Evolutionary conservation across 768 basidiomycete genomes (phyloP).

Genomic region (Tephrocybe sp.): DNA sequence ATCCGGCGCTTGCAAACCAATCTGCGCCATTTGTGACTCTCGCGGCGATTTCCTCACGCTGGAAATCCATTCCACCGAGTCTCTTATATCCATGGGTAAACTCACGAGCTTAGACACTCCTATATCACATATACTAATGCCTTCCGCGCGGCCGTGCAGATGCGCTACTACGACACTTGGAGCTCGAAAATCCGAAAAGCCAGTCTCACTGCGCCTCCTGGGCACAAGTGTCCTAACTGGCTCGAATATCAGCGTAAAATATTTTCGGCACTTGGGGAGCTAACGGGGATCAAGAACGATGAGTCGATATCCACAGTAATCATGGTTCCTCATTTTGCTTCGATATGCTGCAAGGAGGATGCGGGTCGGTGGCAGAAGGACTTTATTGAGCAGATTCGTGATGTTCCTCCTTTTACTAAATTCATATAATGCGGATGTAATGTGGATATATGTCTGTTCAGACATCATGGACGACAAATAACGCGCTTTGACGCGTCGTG

Average conservation of each 20-base stretch:
- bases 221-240: conserved; percentile 16
- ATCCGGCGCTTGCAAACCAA: conserved; percentile 10
- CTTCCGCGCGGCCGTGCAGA: background rate
- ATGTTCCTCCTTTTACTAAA: conserved; percentile 13
- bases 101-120: background rate
- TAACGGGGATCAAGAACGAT: conserved; percentile 13
- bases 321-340: conserved; percentile 14
- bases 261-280: conserved; percentile 10
- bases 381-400: conserved; percentile 7
- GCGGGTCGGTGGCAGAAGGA: conserved; percentile 12
- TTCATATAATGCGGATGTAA: conserved; percentile 2
- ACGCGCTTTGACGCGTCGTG: background rate
- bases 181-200: conserved; percentile 11
- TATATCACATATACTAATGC: no score
- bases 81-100: conserved; percentile 14
- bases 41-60: conserved; percentile 1
- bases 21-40: conserved; percentile 15
- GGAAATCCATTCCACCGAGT: conserved; percentile 3
- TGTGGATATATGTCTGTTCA: no score
- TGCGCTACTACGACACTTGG: conserved; percentile 14
- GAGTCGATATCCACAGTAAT: conserved; percentile 11
- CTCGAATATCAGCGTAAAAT: conserved; percentile 15
- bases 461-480: no score
- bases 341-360: conserved; percentile 18
- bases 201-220: conserved; percentile 6